Evolutionary conservation across 805 yeast genomes (phyloP).

Genomic region (Barnettozyma vustinii): DNA sequence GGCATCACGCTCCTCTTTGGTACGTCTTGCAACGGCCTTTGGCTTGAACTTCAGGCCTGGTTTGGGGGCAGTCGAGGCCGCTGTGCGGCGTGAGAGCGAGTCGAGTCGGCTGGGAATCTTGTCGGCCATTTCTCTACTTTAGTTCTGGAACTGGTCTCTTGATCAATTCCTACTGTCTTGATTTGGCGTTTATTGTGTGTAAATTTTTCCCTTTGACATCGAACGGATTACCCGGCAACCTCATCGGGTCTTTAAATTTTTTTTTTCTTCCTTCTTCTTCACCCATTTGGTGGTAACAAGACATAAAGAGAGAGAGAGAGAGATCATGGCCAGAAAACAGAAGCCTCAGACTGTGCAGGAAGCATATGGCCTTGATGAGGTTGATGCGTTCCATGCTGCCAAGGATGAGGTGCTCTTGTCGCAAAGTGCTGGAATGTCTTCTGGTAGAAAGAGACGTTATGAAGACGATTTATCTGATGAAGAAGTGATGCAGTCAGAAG

Average conservation of each 20-base stretch:
- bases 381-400: conserved; percentile 60
- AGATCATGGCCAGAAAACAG: conserved; percentile 17
- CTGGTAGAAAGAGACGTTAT: conserved; percentile 24
- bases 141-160: neutral
- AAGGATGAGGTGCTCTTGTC: conserved; percentile 52
- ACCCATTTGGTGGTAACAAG: neutral
- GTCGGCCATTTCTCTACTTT: conserved; percentile 16
- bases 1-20: conserved; percentile 79
- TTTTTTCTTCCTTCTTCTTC: neutral
- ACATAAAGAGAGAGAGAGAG: neutral
- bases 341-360: conserved; percentile 17
- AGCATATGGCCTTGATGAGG: conserved; percentile 54
- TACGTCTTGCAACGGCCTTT: conserved; percentile 76
- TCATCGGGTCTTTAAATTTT: conserved; percentile 10
- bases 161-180: neutral
- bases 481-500: conserved; percentile 43
- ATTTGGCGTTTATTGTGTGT: neutral
- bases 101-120: conserved; percentile 30
- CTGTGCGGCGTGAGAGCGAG: conserved; percentile 30
- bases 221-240: conserved; percentile 8
- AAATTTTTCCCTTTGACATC: neutral
- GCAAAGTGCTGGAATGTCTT: conserved; percentile 43
- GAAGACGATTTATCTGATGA: conserved; percentile 45
- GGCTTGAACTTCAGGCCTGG: conserved; percentile 76
- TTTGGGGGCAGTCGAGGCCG: conserved; percentile 28